Evolutionary conservation across 176 grass and related monocot genomes (phyloP).

Genomic region (Raddia guianensis): DNA sequence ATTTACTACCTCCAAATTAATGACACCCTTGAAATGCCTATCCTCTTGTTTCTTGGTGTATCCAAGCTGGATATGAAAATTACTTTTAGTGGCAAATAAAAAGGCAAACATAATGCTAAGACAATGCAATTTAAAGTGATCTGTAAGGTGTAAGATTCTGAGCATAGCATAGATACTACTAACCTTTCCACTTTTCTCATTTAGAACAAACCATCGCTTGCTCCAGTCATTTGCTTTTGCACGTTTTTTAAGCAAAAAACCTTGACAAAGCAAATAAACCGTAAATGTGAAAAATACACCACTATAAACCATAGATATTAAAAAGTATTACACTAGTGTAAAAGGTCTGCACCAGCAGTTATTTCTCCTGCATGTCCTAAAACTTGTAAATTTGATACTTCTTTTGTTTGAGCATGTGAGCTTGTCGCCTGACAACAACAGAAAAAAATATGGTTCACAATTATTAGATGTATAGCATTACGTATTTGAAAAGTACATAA

Average conservation of each 20-base stretch:
- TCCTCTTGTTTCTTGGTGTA: conserved; percentile 93
- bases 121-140: conserved; percentile 27
- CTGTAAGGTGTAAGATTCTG: neutral
- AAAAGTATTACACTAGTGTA: neutral
- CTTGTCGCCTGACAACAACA: conserved; percentile 61
- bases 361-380: conserved; percentile 84
- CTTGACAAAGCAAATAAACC: conserved; percentile 46
- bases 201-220: conserved; percentile 89
- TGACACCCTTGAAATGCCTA: conserved; percentile 76
- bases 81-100: conserved; percentile 28
- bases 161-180: conserved; percentile 19
- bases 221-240: conserved; percentile 82
- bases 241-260: conserved; percentile 75
- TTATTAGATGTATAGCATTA: neutral
- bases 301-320: neutral
- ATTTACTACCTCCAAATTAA: conserved; percentile 71
- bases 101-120: neutral
- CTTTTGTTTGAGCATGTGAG: conserved; percentile 62
- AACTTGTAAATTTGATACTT: conserved; percentile 70
- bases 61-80: conserved; percentile 62
- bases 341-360: conserved; percentile 57
- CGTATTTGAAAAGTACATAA: neutral
- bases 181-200: conserved; percentile 90
- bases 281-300: conserved; percentile 12
- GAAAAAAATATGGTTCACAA: conserved; percentile 14